Conservation (phyloP, 176 grass and related monocot species). For the Aegilops umbellulata region DNA sequence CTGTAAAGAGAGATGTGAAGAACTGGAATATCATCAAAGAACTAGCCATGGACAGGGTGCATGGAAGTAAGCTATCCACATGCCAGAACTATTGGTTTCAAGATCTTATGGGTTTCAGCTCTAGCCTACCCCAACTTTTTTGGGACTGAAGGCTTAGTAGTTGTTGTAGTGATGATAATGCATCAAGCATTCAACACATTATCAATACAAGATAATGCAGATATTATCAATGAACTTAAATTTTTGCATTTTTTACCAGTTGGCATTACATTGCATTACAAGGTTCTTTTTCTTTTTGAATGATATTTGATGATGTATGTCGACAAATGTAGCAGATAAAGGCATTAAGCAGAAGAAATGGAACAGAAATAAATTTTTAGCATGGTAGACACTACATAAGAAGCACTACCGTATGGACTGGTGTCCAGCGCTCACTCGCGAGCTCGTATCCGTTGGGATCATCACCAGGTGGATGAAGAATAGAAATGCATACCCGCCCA, state of each 20-base stretch:
- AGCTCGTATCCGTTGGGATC: slow-evolving; percentile 95
- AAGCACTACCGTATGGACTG: slow-evolving; percentile 78
- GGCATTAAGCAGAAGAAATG: background rate
- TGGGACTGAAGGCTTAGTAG: too few species aligned
- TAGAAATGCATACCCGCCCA: slow-evolving; percentile 96
- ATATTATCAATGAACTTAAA: background rate
- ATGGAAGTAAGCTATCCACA: too few species aligned
- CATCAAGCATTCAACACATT: background rate
- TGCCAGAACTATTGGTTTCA: too few species aligned
- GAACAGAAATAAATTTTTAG: background rate
- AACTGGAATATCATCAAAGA: too few species aligned
- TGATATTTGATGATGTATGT: background rate
- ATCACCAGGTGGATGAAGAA: slow-evolving; percentile 94
- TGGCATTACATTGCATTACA: background rate
- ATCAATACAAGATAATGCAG: background rate
- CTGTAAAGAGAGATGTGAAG: too few species aligned
- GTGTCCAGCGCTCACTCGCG: slow-evolving; percentile 96
- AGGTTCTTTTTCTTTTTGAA: background rate
- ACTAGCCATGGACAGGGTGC: too few species aligned
- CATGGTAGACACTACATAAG: background rate
- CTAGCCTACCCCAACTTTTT: too few species aligned
- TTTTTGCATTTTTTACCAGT: background rate
- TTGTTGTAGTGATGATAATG: background rate
- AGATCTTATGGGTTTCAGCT: too few species aligned
- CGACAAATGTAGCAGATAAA: background rate